Base-by-base conservation (phyloP, 2,329 filamentous ascomycete genomes). In the Paraphoma chrysanthemicola region DNA sequence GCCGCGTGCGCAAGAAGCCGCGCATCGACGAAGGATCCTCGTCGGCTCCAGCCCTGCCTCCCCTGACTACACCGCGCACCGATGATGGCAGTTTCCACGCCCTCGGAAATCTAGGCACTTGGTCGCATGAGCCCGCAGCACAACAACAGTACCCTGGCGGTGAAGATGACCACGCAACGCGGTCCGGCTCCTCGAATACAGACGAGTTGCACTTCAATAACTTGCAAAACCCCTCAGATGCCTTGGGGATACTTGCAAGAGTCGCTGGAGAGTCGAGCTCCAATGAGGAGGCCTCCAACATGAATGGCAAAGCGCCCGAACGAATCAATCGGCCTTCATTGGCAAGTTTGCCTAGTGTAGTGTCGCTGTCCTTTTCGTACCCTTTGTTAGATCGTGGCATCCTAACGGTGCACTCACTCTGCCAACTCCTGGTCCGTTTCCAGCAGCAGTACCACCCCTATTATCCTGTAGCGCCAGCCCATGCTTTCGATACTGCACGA, bases 401-500 rank as follows among this genome's bases (percentile, higher is more conserved):
- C 6, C 70, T 82, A 7, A 77, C 77, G 0, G 63, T 78, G 18
- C 78, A 80, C 12, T 82, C 81, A 16, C 77, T 87, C 36, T 82
- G 81, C 60, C 78, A 82, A 60, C 76, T 87, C 41, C 78, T 87
- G 16, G 74, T 78, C 39, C 86, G 87, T 29, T 90, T 89, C 63
- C 85, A 85, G 53, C 80, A 87, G 54, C 82, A 86, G 58, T 91
- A 89, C 62, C 88, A 91, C 66, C 86, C 87, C 0, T 91, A 88
- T 76, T 89, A 90, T 53, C 89, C 89, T 0, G 78, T 92, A 28
- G 88, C 89, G 0, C 86, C 88, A 9, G 79, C 81, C 38, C 82
- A 83, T 60, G 85, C 87, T 43, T 85, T 89, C 60, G 80, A 86
- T 58, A 78, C 82, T 39, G 71, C 77, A 12, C 77, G 83, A 53